Evolutionary conservation across 2,329 filamentous ascomycete species (phyloP), one percentile per base, ranked within the genome.

Genomic region (Mollisiaceae sp.): DNA sequence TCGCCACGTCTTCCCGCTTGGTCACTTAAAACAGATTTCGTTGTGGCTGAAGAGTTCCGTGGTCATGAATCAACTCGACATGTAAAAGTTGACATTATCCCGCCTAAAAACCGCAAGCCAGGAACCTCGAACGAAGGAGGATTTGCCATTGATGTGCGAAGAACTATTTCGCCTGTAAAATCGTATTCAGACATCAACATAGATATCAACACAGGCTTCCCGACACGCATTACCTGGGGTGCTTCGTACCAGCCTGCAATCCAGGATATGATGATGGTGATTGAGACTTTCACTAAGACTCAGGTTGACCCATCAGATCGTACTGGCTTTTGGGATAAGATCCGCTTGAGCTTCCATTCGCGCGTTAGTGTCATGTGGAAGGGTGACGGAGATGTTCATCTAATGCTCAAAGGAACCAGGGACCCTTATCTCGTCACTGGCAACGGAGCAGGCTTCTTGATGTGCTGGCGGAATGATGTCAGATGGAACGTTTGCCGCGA

Each of bases 241-340:
- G 94, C 95, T 55, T 97, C 94, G 1, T 99, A 98, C 75, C 96
- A 99, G 75, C 95, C 96, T 35, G 94, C 94, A 1, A 94, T 99
- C 58, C 95, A 99, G 77, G 96, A 99, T 75, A 97, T 98, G 91
- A 99, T 99, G 95, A 97, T 98, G 86, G 94, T 94, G 32, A 91
- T 99, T 67, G 95, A 99, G 78, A 94, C 92, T 2, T 98, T 99
- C 77, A 97, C 94, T 0, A 99, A 99, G 76, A 93, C 94, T 8
- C 94, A 94, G 69, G 84, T 97, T 35, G 96, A 99, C 77, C 91
- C 92, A 0, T 98, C 95, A 0, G 96, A 99, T 70, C 86, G 91
- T 63, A 93, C 97, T 56, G 95, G 95, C 2, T 99, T 99, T 81
- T 99, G 95, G 95, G 95, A 99, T 79, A 99, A 99, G 82, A 94